phyloP scores from a whole-genome alignment of 2,329 filamentous ascomycete genomes.

The Apiospora phragmitis region DNA sequence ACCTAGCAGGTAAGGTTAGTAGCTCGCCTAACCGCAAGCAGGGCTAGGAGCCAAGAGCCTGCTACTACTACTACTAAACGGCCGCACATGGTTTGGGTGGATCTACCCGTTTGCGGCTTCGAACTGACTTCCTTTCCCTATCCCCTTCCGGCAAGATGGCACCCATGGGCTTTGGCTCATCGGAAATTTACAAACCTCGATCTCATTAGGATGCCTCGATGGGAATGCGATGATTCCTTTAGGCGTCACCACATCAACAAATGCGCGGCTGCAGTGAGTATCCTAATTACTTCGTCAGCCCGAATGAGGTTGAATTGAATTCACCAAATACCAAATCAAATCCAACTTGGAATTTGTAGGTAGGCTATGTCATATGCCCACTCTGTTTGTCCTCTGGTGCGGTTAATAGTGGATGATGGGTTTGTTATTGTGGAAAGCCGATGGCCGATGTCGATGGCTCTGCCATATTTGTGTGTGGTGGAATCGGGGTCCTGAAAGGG shows the following conservation, averaged over 20 bases:
- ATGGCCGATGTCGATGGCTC: not conserved
- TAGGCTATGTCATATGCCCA: not conserved
- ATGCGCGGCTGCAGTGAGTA: not conserved
- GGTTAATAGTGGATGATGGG: too few species aligned
- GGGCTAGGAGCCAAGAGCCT: not conserved
- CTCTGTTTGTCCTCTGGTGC: not conserved
- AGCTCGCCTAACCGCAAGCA: not conserved
- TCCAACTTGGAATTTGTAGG: not conserved
- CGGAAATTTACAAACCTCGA: not conserved
- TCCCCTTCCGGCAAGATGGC: not conserved
- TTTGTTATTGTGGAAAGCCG: not conserved
- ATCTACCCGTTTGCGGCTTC: slow-evolving; percentile 1
- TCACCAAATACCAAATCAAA: too few species aligned
- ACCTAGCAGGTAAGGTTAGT: too few species aligned
- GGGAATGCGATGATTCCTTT: not conserved
- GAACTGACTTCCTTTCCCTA: not conserved
- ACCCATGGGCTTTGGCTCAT: not conserved
- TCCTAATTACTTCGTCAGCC: not conserved
- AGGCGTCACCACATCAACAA: not conserved
- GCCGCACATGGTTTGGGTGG: not conserved
- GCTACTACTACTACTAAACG: not conserved
- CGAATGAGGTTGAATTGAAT: not conserved
- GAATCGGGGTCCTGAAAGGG: not conserved
- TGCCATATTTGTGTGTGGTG: not conserved
- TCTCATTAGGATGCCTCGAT: not conserved